Evolutionary conservation across 768 basidiomycete species (phyloP).

Genomic region (Panaeolus papilionaceus): DNA sequence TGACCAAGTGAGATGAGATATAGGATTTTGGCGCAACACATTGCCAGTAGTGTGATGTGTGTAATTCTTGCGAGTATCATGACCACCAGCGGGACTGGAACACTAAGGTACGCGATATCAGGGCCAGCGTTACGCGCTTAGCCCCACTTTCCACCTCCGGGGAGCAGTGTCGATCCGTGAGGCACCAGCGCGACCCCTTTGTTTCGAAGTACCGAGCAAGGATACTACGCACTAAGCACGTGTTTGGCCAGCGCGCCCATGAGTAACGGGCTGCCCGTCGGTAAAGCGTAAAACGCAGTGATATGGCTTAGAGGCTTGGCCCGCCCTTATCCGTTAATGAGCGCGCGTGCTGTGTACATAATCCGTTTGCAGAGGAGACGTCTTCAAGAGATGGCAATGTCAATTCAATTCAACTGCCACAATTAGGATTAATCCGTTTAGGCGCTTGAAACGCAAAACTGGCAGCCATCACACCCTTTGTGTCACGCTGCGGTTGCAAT

Average conservation of each 20-base stretch:
- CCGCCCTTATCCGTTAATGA: background rate
- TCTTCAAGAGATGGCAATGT: background rate
- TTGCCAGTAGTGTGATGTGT: no score
- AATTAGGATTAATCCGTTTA: background rate
- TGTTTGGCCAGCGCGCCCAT: background rate
- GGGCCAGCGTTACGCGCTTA: background rate
- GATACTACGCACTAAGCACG: background rate
- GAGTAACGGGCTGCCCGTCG: background rate
- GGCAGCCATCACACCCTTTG: background rate
- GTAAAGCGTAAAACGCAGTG: background rate
- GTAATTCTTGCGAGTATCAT: no score
- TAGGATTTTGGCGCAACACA: no score
- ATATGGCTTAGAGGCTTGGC: background rate
- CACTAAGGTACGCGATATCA: background rate
- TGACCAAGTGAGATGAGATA: no score
- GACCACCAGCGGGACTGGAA: background rate
- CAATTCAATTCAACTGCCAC: background rate
- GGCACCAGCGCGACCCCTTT: background rate
- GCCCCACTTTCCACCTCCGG: background rate
- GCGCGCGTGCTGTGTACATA: background rate
- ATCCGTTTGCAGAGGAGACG: background rate
- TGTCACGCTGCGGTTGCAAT: background rate
- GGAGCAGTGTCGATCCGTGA: slow-evolving; percentile 1
- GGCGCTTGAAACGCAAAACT: background rate
- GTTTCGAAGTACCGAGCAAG: slow-evolving; percentile 4